These are phyloP conservation scores for Solanum bulbocastanum DNA, from an alignment of 257 asterid species.

Conservation along the genomic window DNA sequence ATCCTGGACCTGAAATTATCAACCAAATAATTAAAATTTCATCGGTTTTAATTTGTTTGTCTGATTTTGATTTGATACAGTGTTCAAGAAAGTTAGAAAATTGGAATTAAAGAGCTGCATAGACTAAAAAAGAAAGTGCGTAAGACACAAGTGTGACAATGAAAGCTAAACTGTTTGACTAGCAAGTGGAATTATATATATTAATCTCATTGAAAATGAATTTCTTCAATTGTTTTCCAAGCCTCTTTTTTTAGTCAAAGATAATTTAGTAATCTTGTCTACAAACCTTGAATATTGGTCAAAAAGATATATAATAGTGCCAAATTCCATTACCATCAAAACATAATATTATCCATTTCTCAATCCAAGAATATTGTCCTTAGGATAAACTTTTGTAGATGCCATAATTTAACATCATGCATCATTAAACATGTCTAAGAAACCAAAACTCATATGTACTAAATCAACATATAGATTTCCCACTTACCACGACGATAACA, in stretches of 20 bases:
- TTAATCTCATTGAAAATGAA: neutral
- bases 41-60: too few relatives aligned
- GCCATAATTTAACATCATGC: neutral
- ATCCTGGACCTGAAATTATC: conserved; percentile 71
- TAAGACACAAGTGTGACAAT: neutral
- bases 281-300: neutral
- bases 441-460: neutral
- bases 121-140: neutral
- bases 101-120: too few relatives aligned
- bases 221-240: neutral
- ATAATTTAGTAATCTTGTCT: neutral
- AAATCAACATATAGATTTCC: neutral
- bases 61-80: too few relatives aligned
- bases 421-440: neutral
- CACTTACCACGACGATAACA: neutral
- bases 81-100: too few relatives aligned
- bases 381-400: neutral
- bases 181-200: neutral
- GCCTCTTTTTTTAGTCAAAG: conserved; percentile 1
- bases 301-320: neutral
- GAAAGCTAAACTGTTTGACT: neutral
- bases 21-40: neutral
- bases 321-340: neutral
- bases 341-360: neutral
- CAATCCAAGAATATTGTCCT: neutral